These are phyloP conservation scores for Wickerhamomyces sp. DNA, from an alignment of 1,139 yeast genomes.

Conservation along the genomic window DNA sequence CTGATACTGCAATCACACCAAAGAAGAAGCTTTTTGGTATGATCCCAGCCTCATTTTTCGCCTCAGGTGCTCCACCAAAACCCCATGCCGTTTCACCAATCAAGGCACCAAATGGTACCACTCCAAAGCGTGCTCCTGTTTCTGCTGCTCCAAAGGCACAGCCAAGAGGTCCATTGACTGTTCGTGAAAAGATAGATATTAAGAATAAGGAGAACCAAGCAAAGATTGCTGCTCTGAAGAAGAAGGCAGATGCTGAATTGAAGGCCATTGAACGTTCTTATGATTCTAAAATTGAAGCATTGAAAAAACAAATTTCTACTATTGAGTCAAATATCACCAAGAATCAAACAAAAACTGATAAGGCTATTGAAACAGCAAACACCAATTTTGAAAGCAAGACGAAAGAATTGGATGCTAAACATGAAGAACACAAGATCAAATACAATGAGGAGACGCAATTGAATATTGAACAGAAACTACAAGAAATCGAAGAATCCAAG, in stretches of 20 bases:
- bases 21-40: conserved; percentile 10
- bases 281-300: conserved; percentile 15
- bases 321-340: conserved; percentile 15
- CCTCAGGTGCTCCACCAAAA: not conserved
- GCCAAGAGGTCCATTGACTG: conserved; percentile 13
- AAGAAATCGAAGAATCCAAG: conserved; percentile 21
- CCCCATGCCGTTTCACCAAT: not conserved
- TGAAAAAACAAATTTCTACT: conserved; percentile 16
- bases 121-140: conserved; percentile 14
- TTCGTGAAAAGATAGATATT: conserved; percentile 16
- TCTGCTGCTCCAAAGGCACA: not conserved
- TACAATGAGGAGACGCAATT: conserved; percentile 19
- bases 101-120: conserved; percentile 8
- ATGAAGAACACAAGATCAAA: conserved; percentile 17
- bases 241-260: conserved; percentile 13
- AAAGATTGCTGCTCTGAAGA: conserved; percentile 12
- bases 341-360: conserved; percentile 8
- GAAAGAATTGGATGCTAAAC: conserved; percentile 17
- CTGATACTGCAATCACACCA: not conserved
- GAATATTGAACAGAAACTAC: conserved; percentile 12
- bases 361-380: conserved; percentile 15
- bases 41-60: conserved; percentile 1
- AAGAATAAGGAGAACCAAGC: conserved; percentile 14
- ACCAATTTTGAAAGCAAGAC: conserved; percentile 11
- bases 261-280: conserved; percentile 15